Percentiles rank a stretch among this genome's conserved stretches.
Conservation (phyloP, 2,329 filamentous ascomycete species). For the Pestalotiopsis sp. region DNA sequence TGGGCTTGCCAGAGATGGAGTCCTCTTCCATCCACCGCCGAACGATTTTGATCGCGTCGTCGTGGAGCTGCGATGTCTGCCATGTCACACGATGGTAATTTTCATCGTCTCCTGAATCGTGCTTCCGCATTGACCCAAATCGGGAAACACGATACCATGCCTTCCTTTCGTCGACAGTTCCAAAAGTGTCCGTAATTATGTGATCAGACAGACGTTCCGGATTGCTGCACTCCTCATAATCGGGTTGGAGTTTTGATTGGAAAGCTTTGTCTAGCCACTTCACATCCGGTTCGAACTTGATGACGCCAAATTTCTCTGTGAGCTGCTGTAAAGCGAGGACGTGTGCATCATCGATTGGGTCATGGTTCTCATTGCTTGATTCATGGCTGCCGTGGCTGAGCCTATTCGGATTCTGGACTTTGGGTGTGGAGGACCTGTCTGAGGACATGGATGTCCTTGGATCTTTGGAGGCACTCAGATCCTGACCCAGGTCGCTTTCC, state of each 20-base stretch:
- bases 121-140: constrained; percentile 58
- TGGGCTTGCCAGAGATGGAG: constrained; percentile 54
- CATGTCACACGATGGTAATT: constrained; percentile 63
- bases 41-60: constrained; percentile 59
- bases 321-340: constrained; percentile 21
- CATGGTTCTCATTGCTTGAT: neutral
- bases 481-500: constrained; percentile 26
- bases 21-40: constrained; percentile 69
- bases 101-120: constrained; percentile 60
- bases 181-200: constrained; percentile 55
- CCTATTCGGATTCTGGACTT: constrained; percentile 15
- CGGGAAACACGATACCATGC: constrained; percentile 68
- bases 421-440: constrained; percentile 22
- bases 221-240: constrained; percentile 8
- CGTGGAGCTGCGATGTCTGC: constrained; percentile 55
- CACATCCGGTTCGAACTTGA: constrained; percentile 26
- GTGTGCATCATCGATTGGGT: neutral
- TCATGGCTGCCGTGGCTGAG: neutral
- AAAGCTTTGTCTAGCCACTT: constrained; percentile 34
- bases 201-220: constrained; percentile 44
- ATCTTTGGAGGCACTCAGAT: neutral
- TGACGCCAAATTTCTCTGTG: constrained; percentile 31
- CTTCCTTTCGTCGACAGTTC: constrained; percentile 59
- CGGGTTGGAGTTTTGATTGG: constrained; percentile 21
- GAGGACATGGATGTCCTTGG: constrained; percentile 12